These are phyloP conservation scores for Mucuna pruriens DNA, from an alignment of 306 rosid genomes.

Conservation along the genomic window DNA sequence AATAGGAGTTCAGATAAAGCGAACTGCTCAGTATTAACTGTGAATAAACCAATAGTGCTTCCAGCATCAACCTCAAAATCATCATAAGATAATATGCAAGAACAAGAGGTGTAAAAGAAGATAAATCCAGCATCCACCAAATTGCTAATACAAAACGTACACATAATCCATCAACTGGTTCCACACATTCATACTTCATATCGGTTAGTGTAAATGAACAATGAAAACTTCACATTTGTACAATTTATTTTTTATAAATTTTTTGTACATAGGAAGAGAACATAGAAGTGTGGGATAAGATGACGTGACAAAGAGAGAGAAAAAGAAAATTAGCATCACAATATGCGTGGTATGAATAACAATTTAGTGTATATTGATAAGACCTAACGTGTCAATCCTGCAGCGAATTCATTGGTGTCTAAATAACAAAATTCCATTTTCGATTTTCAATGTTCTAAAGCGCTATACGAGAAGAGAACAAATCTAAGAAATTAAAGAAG, in stretches of 20 bases:
- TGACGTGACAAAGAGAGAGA: neutral
- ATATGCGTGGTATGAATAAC: neutral
- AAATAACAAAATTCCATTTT: neutral
- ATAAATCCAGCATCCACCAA: neutral
- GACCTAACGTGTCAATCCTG: constrained; percentile 7
- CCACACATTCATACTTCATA: neutral
- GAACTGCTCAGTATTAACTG: constrained; percentile 6
- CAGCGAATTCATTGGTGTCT: neutral
- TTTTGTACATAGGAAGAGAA: neutral
- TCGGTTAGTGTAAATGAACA: neutral
- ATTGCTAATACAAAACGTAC: neutral
- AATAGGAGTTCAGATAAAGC: constrained; percentile 6
- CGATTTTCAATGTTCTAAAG: neutral
- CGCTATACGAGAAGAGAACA: neutral
- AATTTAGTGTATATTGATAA: neutral
- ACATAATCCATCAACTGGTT: neutral
- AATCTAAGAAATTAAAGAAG: neutral
- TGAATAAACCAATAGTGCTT: constrained; percentile 1
- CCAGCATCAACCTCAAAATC: neutral
- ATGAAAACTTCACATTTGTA: neutral
- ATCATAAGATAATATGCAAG: neutral
- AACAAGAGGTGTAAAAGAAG: neutral
- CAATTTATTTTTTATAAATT: too few relatives aligned
- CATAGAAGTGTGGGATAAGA: neutral
- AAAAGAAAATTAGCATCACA: neutral